A percentile compares a stretch with the other conserved stretches of the same genome.
These are phyloP conservation scores for Suillus spraguei DNA, from an alignment of 768 basidiomycete species.

Conservation along the genomic window DNA sequence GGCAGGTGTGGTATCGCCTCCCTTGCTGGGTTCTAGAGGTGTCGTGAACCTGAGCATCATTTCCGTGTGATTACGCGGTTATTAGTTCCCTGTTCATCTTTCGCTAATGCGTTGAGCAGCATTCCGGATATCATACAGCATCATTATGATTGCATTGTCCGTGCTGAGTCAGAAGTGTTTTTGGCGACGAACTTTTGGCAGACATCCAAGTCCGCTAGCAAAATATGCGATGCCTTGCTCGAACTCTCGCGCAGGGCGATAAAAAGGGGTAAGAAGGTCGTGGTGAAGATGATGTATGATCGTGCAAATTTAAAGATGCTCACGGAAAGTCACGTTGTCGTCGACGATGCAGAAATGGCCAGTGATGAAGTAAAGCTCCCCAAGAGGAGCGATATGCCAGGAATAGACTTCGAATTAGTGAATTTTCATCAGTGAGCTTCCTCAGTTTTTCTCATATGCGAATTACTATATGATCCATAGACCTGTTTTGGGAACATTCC, in stretches of 20 bases:
- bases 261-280: constrained; percentile 46
- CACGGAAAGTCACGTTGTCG: constrained; percentile 45
- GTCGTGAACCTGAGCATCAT: constrained; percentile 65
- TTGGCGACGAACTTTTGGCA: constrained; percentile 70
- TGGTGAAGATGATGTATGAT: constrained; percentile 74
- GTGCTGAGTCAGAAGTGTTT: constrained; percentile 64
- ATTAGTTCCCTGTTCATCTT: neutral
- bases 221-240: constrained; percentile 51
- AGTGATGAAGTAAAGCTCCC: constrained; percentile 53
- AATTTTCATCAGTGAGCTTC: constrained; percentile 47
- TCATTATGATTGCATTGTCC: constrained; percentile 61
- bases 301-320: constrained; percentile 62
- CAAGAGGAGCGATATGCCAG: constrained; percentile 54
- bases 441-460: constrained; percentile 1
- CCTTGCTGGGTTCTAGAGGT: constrained; percentile 62
- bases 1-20: constrained; percentile 60
- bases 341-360: constrained; percentile 47
- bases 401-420: constrained; percentile 61
- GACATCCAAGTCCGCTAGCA: constrained; percentile 50
- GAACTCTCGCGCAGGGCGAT: constrained; percentile 53
- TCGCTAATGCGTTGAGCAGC: constrained; percentile 29
- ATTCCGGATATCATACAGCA: constrained; percentile 78
- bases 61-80: constrained; percentile 44
- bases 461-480: constrained; percentile 30
- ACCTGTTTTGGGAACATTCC: constrained; percentile 66